Conservation (phyloP, 2,329 filamentous ascomycete species). For the Penicillium concentricum region DNA sequence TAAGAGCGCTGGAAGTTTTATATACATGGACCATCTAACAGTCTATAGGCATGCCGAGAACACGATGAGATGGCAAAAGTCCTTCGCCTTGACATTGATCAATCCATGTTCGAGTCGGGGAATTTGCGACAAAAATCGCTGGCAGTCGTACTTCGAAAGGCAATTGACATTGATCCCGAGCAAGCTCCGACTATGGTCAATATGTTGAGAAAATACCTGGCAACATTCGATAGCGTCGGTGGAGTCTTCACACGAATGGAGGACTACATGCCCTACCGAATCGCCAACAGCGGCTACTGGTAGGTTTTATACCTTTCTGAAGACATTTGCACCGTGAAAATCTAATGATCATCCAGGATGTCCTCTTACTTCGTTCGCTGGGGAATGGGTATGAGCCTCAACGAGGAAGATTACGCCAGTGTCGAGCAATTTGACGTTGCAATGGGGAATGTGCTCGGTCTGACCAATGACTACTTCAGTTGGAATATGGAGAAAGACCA, state of each 20-base stretch:
- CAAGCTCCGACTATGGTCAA: neutral
- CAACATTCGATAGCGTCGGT: neutral
- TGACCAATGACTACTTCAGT: constrained; percentile 15
- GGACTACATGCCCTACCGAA: neutral
- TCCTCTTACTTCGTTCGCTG: neutral
- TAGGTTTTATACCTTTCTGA: neutral
- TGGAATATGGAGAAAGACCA: constrained; percentile 13
- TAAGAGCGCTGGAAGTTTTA: neutral
- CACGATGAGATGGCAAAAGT: neutral
- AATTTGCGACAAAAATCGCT: neutral
- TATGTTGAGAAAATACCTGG: neutral
- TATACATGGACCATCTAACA: neutral
- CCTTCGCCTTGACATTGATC: neutral
- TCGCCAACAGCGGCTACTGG: neutral
- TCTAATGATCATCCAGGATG: neutral
- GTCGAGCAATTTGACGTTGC: constrained; percentile 8
- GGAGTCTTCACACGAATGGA: neutral
- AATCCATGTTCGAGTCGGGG: neutral
- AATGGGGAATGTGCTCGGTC: constrained; percentile 11
- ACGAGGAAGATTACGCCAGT: constrained; percentile 7
- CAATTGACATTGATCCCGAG: neutral
- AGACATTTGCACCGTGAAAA: too few species aligned
- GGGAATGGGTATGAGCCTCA: neutral
- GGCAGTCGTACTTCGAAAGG: neutral
- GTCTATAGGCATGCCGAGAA: neutral